These are phyloP conservation scores for Verticillium isaacii DNA, from an alignment of 2,329 filamentous ascomycete species.

Conservation along the genomic window DNA sequence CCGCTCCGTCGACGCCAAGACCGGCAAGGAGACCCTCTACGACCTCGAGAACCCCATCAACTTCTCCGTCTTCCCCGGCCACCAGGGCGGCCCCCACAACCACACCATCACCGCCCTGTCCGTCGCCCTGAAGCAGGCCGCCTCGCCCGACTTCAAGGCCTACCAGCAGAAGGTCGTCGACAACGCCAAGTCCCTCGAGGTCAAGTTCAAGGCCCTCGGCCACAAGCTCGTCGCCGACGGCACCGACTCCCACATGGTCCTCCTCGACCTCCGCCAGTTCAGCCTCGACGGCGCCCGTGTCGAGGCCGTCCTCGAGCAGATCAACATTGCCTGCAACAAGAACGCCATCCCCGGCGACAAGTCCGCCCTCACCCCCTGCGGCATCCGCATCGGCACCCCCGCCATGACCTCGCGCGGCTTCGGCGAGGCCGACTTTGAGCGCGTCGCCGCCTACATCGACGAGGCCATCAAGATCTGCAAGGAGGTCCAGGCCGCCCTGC, in stretches of 20 bases:
- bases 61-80: conserved; percentile 97
- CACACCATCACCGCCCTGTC: conserved; percentile 98
- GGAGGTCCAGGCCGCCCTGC: conserved; percentile 76
- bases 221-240: conserved; percentile 95
- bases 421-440: conserved; percentile 85
- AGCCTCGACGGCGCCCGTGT: conserved; percentile 89
- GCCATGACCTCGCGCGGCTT: conserved; percentile 98
- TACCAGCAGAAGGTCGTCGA: conserved; percentile 91
- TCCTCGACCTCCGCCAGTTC: conserved; percentile 86
- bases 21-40: conserved; percentile 83
- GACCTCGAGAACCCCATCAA: conserved; percentile 96
- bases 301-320: conserved; percentile 92
- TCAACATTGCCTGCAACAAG: conserved; percentile 99
- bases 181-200: conserved; percentile 89
- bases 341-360: conserved; percentile 98
- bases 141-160: conserved; percentile 81
- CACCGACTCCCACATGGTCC: conserved; percentile 96
- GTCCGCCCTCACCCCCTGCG: conserved; percentile 88
- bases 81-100: conserved; percentile 98
- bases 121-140: conserved; percentile 91
- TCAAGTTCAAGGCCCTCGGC: conserved; percentile 76
- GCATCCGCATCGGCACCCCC: conserved; percentile 92
- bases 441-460: conserved; percentile 86
- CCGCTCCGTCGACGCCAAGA: conserved; percentile 83
- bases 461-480: conserved; percentile 84